phyloP scores from a whole-genome alignment of 768 basidiomycete genomes.

The Tricholoma hemisulphureum region DNA sequence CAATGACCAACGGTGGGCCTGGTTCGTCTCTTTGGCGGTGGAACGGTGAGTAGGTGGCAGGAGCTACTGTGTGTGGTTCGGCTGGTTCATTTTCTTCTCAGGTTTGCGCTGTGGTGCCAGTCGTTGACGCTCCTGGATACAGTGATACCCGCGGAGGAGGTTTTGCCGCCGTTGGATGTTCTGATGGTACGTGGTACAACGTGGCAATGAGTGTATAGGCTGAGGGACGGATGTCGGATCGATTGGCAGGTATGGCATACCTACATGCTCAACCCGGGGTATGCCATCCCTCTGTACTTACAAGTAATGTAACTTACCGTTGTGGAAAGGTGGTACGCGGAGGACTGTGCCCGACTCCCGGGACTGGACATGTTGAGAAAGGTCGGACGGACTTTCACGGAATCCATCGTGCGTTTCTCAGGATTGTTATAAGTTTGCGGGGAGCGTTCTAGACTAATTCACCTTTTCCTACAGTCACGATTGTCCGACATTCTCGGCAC shows the following conservation, averaged over 20 bases:
- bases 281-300: too few relatives aligned
- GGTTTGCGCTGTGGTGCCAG: conserved; percentile 20
- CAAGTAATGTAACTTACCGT: too few relatives aligned
- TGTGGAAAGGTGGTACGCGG: conserved; percentile 37
- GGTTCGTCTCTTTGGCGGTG: conserved; percentile 20
- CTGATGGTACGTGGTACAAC: conserved; percentile 19
- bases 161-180: conserved; percentile 20
- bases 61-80: background rate
- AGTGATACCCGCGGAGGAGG: background rate
- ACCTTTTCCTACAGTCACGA: background rate
- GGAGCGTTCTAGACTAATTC: too few relatives aligned
- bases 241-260: conserved; percentile 25
- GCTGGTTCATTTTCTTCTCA: background rate
- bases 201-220: too few relatives aligned
- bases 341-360: conserved; percentile 28
- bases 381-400: conserved; percentile 10
- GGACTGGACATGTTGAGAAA: conserved; percentile 19
- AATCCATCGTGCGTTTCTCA: background rate
- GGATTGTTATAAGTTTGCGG: background rate
- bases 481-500: background rate
- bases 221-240: too few relatives aligned
- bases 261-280: conserved; percentile 22
- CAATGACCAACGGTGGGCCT: conserved; percentile 13
- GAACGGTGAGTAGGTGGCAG: conserved; percentile 16
- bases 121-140: background rate